phyloP scores from a whole-genome alignment of 2,329 filamentous ascomycete species.

The Plenodomus biglobosus region DNA sequence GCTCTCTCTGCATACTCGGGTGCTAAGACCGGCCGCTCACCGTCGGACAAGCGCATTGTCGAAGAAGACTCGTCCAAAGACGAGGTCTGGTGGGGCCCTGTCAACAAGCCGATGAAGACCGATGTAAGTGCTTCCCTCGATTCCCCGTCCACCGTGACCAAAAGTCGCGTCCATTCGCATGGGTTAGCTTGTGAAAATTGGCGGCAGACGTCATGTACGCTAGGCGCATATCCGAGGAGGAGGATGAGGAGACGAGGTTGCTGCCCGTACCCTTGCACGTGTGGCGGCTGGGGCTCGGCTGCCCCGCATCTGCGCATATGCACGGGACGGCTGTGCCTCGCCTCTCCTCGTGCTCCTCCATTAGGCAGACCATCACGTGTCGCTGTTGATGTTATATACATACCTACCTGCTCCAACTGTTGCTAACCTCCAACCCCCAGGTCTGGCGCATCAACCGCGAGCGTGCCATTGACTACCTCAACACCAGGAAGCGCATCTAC shows the following conservation, averaged over 20 bases:
- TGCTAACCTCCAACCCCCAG: constrained; percentile 51
- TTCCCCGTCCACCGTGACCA: constrained; percentile 12
- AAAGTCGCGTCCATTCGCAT: constrained; percentile 9
- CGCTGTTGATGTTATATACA: constrained; percentile 12
- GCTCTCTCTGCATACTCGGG: constrained; percentile 97
- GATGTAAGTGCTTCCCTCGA: constrained; percentile 69
- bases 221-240: constrained; percentile 36
- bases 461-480: constrained; percentile 97
- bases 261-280: constrained; percentile 31
- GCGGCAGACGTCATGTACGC: constrained; percentile 40
- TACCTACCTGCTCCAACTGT: constrained; percentile 4
- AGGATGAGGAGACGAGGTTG: no score
- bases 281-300: constrained; percentile 33
- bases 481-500: constrained; percentile 98
- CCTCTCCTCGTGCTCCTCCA: constrained; percentile 2
- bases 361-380: constrained; percentile 26
- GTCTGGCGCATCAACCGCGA: constrained; percentile 99
- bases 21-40: constrained; percentile 95
- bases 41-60: constrained; percentile 96
- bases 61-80: constrained; percentile 86
- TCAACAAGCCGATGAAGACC: constrained; percentile 98
- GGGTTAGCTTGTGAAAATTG: constrained; percentile 32
- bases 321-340: constrained; percentile 5
- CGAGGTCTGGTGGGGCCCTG: constrained; percentile 97
- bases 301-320: constrained; percentile 41